These are phyloP conservation scores for Coemansia sp. DNA, from an alignment of 192 early-diverging fungal genomes.

Conservation along the genomic window DNA sequence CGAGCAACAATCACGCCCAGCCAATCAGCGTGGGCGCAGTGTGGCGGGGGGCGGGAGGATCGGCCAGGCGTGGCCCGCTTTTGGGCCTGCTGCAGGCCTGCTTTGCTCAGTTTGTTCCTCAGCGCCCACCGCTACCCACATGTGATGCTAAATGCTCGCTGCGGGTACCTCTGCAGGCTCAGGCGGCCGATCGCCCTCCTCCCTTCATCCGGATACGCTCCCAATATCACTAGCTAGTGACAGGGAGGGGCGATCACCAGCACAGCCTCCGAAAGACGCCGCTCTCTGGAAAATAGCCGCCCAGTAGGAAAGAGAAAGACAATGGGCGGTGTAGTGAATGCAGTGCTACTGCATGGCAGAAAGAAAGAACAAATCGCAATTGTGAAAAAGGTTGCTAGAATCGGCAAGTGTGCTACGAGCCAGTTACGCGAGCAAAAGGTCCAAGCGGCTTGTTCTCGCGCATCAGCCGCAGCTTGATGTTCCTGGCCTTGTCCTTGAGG, in stretches of 20 bases:
- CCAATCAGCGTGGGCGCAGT: constrained; percentile 8
- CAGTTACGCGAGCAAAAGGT: constrained; percentile 17
- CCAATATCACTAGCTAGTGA: background rate
- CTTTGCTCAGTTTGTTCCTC: background rate
- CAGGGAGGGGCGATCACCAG: background rate
- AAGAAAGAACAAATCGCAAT: background rate
- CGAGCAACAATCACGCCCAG: background rate
- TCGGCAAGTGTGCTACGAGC: background rate
- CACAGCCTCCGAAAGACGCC: background rate
- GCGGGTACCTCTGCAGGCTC: constrained; percentile 7
- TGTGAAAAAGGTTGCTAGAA: background rate
- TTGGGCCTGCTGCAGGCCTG: constrained; percentile 3
- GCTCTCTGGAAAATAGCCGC: background rate
- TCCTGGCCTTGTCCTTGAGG: constrained; percentile 55
- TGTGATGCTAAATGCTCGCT: constrained; percentile 4
- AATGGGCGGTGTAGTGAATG: background rate
- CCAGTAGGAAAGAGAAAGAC: background rate
- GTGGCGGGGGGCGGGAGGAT: background rate
- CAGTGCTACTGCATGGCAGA: background rate
- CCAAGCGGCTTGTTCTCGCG: constrained; percentile 41
- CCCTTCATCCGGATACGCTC: background rate
- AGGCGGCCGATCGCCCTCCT: background rate
- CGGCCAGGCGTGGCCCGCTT: background rate
- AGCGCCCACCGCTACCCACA: constrained; percentile 1
- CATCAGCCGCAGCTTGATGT: constrained; percentile 43